Percentiles rank a stretch among this genome's conserved stretches.
phyloP scores from a whole-genome alignment of 2,329 filamentous ascomycete species.

The Colletotrichum lentis region DNA sequence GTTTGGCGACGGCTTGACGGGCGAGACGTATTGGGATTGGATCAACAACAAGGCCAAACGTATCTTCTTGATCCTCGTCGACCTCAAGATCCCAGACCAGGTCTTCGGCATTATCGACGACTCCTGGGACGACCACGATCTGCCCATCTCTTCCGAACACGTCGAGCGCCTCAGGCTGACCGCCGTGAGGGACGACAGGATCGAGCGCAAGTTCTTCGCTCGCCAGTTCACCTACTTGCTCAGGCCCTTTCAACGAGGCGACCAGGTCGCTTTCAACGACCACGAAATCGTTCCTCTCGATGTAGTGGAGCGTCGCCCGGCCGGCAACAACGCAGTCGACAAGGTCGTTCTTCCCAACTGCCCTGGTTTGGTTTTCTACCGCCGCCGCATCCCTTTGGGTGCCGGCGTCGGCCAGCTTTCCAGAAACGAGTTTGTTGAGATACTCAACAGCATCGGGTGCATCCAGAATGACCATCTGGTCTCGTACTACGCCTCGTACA shows the following conservation, averaged over 20 bases:
- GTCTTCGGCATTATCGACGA: conserved; percentile 80
- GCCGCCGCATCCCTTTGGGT: conserved; percentile 65
- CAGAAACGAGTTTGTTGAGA: conserved; percentile 65
- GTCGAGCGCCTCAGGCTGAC: conserved; percentile 70
- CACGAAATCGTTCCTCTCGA: conserved; percentile 76
- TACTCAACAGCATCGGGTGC: conserved; percentile 65
- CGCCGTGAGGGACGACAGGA: conserved; percentile 64
- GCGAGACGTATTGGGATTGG: conserved; percentile 82
- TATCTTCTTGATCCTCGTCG: conserved; percentile 75
- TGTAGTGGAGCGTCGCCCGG: conserved; percentile 65
- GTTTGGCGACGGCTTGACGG: conserved; percentile 74
- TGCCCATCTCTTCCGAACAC: conserved; percentile 73
- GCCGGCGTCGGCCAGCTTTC: conserved; percentile 54
- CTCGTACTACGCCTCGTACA: conserved; percentile 77
- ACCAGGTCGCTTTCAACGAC: conserved; percentile 70
- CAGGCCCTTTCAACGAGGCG: conserved; percentile 66
- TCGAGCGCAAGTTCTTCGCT: conserved; percentile 74
- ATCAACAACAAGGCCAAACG: conserved; percentile 74
- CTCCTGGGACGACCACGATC: conserved; percentile 78
- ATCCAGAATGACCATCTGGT: conserved; percentile 74
- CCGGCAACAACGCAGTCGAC: conserved; percentile 56
- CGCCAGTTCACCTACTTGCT: conserved; percentile 77
- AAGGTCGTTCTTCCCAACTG: conserved; percentile 70
- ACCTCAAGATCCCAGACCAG: conserved; percentile 74
- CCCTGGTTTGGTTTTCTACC: conserved; percentile 64